Evolutionary conservation across 2,329 filamentous ascomycete species (phyloP).

Genomic region (Blastomyces percursus): DNA sequence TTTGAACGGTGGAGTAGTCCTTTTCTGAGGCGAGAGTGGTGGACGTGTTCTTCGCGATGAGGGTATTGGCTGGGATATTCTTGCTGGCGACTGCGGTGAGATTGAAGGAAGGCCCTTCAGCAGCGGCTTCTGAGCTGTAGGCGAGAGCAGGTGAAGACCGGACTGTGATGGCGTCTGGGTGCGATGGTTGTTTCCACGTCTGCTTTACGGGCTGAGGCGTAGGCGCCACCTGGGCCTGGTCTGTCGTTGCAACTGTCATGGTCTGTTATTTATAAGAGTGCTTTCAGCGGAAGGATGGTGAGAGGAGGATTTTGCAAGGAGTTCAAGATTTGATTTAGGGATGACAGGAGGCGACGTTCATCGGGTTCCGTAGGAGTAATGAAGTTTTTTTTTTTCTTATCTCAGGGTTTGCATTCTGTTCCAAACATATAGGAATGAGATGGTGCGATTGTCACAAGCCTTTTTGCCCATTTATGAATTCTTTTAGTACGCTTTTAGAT

Average conservation of each 20-base stretch:
- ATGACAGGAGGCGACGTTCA: neutral
- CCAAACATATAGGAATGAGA: neutral
- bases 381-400: neutral
- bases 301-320: neutral
- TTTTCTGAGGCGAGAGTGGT: slow-evolving; percentile 24
- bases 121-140: slow-evolving; percentile 10
- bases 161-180: slow-evolving; percentile 12
- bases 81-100: slow-evolving; percentile 50
- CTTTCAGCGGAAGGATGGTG: neutral
- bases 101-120: slow-evolving; percentile 42
- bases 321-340: neutral
- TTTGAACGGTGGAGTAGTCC: slow-evolving; percentile 56
- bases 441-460: neutral
- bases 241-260: slow-evolving; percentile 10
- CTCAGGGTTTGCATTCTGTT: neutral
- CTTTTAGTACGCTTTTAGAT: neutral
- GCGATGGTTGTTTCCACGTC: slow-evolving; percentile 14
- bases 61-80: slow-evolving; percentile 48
- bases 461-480: neutral
- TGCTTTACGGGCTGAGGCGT: slow-evolving; percentile 4
- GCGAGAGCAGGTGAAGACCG: slow-evolving; percentile 11
- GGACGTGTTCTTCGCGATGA: slow-evolving; percentile 55
- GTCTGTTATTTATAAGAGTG: neutral
- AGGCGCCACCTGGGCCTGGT: neutral
- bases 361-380: no score